Evolutionary conservation across 371 early-diverging fungal genomes (phyloP).

Genomic region (Rhizopus stolonifer): DNA sequence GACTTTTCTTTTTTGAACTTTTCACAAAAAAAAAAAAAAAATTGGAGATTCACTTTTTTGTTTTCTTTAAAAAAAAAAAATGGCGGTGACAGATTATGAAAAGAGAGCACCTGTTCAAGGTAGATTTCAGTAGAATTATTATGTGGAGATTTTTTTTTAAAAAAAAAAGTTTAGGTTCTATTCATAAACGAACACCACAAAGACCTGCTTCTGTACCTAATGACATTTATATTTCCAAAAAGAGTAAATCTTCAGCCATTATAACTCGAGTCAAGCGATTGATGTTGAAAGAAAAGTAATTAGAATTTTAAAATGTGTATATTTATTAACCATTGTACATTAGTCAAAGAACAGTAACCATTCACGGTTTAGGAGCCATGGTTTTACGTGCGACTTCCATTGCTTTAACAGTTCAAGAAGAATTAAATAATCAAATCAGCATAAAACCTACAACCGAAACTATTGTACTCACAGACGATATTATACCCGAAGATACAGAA

Average conservation of each 20-base stretch:
- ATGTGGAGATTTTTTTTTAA: too few relatives aligned
- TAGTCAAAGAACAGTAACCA: slow-evolving; percentile 46
- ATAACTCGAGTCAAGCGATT: slow-evolving; percentile 46
- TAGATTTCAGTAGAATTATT: too few relatives aligned
- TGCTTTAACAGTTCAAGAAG: slow-evolving; percentile 48
- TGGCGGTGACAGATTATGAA: not conserved
- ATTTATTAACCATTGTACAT: not conserved
- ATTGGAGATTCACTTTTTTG: slow-evolving; percentile 2
- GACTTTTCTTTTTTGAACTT: too few relatives aligned
- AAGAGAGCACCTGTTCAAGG: not conserved
- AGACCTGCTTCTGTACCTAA: slow-evolving; percentile 48
- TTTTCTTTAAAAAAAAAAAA: too few relatives aligned
- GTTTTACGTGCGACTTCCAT: slow-evolving; percentile 56
- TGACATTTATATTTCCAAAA: slow-evolving; percentile 62
- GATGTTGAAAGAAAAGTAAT: slow-evolving; percentile 46
- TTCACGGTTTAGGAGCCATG: slow-evolving; percentile 77
- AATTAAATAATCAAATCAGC: slow-evolving; percentile 44
- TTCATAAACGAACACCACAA: slow-evolving; percentile 53
- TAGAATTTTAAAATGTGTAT: not conserved
- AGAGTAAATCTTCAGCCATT: slow-evolving; percentile 39
- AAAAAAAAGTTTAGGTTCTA: slow-evolving; percentile 18
- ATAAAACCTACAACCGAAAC: slow-evolving; percentile 52
- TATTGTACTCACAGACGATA: slow-evolving; percentile 53
- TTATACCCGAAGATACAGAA: slow-evolving; percentile 54
- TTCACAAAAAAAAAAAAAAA: too few relatives aligned